Evolutionary conservation across 371 early-diverging fungal species (phyloP).

Genomic region (Funneliformis caledonium): DNA sequence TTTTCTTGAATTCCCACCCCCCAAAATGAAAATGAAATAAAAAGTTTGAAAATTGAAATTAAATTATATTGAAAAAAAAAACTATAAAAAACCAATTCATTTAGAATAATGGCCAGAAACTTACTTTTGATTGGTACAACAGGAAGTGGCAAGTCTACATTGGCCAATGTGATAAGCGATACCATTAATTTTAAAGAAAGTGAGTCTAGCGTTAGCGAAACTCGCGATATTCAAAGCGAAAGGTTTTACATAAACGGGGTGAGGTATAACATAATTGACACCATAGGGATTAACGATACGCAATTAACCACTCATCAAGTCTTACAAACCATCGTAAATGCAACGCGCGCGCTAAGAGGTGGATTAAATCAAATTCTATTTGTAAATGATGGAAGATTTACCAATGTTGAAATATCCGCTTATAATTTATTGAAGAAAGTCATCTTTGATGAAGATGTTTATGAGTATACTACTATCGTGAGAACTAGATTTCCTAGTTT

Average conservation of each 20-base stretch:
- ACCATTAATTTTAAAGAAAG: background rate
- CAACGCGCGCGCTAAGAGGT: background rate
- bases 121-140: no score
- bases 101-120: no score
- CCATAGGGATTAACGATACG: background rate
- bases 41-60: no score
- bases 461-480: conserved; percentile 5
- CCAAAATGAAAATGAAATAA: no score
- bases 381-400: conserved; percentile 8
- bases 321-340: background rate
- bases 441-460: background rate
- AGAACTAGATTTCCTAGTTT: background rate
- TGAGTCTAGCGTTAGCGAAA: background rate
- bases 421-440: background rate
- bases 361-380: conserved; percentile 18
- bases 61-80: no score
- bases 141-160: background rate
- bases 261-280: background rate
- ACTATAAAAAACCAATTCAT: no score
- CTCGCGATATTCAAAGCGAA: background rate
- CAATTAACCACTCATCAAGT: background rate
- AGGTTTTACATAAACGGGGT: background rate
- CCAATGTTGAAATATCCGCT: background rate
- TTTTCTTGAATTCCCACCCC: no score
- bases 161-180: background rate